phyloP scores from a whole-genome alignment of 768 basidiomycete species.

The Xerocomellus intermedius region DNA sequence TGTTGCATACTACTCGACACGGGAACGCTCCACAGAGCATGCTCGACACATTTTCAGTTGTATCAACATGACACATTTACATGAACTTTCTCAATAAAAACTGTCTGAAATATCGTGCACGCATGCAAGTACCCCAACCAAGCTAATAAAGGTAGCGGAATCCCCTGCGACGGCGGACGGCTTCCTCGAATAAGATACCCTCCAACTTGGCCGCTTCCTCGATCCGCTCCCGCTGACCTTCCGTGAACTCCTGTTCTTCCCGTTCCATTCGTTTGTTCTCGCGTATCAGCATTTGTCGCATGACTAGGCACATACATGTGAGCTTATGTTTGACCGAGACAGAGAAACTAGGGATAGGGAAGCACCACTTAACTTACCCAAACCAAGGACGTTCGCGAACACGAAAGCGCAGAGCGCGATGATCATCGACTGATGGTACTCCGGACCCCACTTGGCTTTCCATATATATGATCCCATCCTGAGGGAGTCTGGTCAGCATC shows the following conservation, averaged over 20 bases:
- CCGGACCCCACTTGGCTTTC: conserved; percentile 56
- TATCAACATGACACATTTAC: no score
- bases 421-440: conserved; percentile 62
- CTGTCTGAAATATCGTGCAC: neutral
- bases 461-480: conserved; percentile 64
- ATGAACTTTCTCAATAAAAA: neutral
- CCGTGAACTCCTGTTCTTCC: conserved; percentile 43
- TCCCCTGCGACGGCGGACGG: conserved; percentile 52
- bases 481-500: neutral
- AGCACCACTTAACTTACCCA: no score
- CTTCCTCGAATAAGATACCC: conserved; percentile 58
- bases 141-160: conserved; percentile 53
- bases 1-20: no score
- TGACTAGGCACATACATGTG: conserved; percentile 30
- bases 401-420: conserved; percentile 39
- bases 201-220: conserved; percentile 59
- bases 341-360: neutral
- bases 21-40: no score
- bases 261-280: conserved; percentile 52
- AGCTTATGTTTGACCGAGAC: neutral
- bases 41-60: no score
- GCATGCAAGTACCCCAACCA: no score
- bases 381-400: conserved; percentile 31
- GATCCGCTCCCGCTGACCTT: conserved; percentile 47
- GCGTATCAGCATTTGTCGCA: conserved; percentile 43